Base-by-base conservation (phyloP, 768 basidiomycete species). In the Coprinopsis marcescibilis region DNA sequence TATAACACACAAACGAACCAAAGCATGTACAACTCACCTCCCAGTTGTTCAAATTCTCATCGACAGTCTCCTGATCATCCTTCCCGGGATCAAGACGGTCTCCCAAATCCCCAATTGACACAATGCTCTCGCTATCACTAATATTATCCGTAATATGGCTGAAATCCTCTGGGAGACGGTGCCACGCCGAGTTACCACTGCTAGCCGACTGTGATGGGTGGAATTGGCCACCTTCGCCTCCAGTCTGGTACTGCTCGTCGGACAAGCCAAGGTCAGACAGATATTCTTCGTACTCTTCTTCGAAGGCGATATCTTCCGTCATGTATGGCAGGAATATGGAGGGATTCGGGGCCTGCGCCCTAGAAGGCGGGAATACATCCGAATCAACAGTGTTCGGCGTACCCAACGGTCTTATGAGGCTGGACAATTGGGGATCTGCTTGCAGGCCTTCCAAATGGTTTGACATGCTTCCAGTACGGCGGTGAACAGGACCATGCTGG, bases 221-320 rank as follows among this genome's bases (percentile, higher is more conserved):
- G 11, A 10, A 37, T 17, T 11, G 10, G 17, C 17, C 7, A 10
- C 35, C 35, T 52, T 53, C 39, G 33, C 43, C 27, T 70, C 71
- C 72, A 34, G 75, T 67, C 2, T 63, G 59, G 19, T 66, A 50
- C 45, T 76, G 71, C 38, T 79, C 77, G 45, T 85, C 83, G 3
- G 81, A 77, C 73, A 77, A 85, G 14, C 85, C 86, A 19, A 93
- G 68, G 58, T 90, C 90, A n/a, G 84, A 89, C 21, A 98, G 70
- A 56, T 95, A 92, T 58, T 95, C 93, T 62, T 97, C 94, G 58
- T 96, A 98, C 58, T 96, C 94, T 59, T 92, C 90, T 58, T 97
- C 94, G 55, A 93, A 94, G 1, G 91, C 92, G 49, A 90, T 86
- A 55, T 92, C 89, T 61, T 98, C 95, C 1, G 89, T 85, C 32